phyloP scores from a whole-genome alignment of 1,284 basidiomycete species.

The Ustilago trichophora region DNA sequence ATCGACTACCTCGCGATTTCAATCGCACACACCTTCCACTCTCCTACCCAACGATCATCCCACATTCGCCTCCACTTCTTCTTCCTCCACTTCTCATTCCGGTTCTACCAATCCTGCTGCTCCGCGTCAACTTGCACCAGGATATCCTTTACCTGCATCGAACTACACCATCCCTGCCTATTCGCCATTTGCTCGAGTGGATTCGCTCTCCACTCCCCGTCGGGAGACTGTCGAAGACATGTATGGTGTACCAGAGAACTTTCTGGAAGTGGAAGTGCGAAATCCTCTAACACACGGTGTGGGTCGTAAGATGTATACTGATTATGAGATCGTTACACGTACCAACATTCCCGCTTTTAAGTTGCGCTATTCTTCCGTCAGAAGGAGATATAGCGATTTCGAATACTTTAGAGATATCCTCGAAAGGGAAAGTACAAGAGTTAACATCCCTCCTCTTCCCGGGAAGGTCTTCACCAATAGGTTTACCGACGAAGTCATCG shows the following conservation, averaged over 20 bases:
- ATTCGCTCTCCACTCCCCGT: constrained; percentile 47
- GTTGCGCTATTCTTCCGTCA: constrained; percentile 89
- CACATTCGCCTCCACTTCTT: constrained; percentile 8
- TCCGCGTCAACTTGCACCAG: constrained; percentile 41
- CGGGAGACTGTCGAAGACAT: constrained; percentile 80
- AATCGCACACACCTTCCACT: constrained; percentile 47
- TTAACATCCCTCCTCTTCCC: constrained; percentile 95
- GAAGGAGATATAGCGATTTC: constrained; percentile 96
- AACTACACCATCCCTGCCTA: constrained; percentile 54
- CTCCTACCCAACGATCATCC: constrained; percentile 39
- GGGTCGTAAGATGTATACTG: constrained; percentile 93
- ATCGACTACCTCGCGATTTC: constrained; percentile 25
- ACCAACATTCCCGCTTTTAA: constrained; percentile 99
- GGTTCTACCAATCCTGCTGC: constrained; percentile 1
- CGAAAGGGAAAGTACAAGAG: constrained; percentile 93
- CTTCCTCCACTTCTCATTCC: no score
- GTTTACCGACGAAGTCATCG: constrained; percentile 97
- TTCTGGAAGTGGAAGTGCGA: constrained; percentile 95
- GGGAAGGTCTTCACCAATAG: constrained; percentile 78
- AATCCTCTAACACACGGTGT: constrained; percentile 91
- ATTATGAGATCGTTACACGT: constrained; percentile 98
- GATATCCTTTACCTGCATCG: constrained; percentile 49
- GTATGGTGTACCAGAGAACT: constrained; percentile 88
- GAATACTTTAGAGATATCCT: constrained; percentile 98
- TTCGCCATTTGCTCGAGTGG: constrained; percentile 64